These are phyloP conservation scores for Backusella liffmaniae DNA, from an alignment of 192 early-diverging fungal genomes.

Conservation along the genomic window DNA sequence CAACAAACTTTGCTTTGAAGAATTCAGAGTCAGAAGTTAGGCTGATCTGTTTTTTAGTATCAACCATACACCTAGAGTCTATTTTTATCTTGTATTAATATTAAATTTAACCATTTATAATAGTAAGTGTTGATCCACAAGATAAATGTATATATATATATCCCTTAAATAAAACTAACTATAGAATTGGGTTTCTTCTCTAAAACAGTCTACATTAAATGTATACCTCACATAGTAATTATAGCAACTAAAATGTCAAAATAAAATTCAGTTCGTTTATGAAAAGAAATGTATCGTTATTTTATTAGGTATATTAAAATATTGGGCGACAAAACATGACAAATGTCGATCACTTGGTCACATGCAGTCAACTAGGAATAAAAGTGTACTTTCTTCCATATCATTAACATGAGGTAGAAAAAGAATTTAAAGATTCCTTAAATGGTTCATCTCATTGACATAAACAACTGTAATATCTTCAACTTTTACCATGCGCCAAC, in stretches of 20 bases:
- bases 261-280: background rate
- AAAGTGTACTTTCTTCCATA: background rate
- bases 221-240: background rate
- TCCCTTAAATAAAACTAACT: background rate
- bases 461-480: background rate
- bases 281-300: no score
- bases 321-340: background rate
- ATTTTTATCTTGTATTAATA: no score
- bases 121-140: background rate
- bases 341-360: background rate
- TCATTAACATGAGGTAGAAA: background rate
- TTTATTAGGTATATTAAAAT: no score
- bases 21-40: no score
- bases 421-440: background rate
- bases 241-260: background rate
- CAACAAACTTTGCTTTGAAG: no score
- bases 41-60: no score
- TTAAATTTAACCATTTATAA: no score
- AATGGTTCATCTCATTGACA: background rate
- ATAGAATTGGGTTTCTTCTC: no score
- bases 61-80: no score
- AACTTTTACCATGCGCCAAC: background rate
- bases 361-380: no score
- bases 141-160: background rate
- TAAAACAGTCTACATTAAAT: background rate